Evolutionary conservation across 768 basidiomycete species (phyloP), one percentile per base, ranked within the genome.

Genomic region (Pleurotus platypus): DNA sequence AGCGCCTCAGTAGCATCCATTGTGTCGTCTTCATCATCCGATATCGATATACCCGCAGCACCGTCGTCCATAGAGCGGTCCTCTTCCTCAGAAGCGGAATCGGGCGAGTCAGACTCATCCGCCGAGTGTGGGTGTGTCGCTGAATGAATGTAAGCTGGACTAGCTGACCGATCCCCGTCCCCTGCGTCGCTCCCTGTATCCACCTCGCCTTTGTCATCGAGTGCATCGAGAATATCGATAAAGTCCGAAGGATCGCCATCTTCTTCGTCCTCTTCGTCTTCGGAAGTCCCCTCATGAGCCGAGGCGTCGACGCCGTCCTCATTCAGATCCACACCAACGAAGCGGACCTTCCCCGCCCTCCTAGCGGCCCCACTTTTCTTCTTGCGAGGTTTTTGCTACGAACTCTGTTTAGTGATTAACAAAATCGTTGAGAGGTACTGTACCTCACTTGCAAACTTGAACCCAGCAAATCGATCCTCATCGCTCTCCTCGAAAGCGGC

Each of bases 401-500:
- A 66, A 35, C 38, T 13, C 62, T 66, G 60, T 47, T 49, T 58
- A 49, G 58, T 12, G 20, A 61, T 63, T 57, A 48, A 61, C 48
- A 26, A 42, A 43, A 13, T 16, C 16, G 49, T 50, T 15, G 46
- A 8, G 42, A 18, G 18, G 18, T 18, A 51, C 45, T 74, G 63
- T 67, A 82, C 78, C 66, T 77, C 76, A 24, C 62, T 62, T 7
- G 73, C 72, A 58, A 81, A 82, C 60, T 18, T 18, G 18, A 18
- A 18, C 46, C 84, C 86, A 6, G 84, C 85, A 70, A 86, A 92
- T 2, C 78, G 74, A n/a, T 94, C 91, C 57, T 86, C 86, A 37
- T 92, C 91, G 56, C 82, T 85, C 66, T 90, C 88, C 59, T 91
- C 89, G 58, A 91, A 90, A 1, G 90, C 92, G 60, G 78, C 85